These are phyloP conservation scores for Debaryomyces prosopidis DNA, from an alignment of 805 yeast species.

Conservation along the genomic window DNA sequence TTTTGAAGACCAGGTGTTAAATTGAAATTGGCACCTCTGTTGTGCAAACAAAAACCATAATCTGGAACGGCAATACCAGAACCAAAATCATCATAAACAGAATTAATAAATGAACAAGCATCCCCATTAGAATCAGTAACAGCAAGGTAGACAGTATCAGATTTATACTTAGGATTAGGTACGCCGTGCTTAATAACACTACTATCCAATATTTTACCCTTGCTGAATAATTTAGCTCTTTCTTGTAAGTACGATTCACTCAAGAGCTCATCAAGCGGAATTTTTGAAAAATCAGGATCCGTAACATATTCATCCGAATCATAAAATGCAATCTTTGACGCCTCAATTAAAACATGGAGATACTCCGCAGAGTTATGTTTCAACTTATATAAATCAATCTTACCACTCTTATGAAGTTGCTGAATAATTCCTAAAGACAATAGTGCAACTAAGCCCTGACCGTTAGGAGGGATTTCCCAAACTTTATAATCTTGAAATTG, in stretches of 20 bases:
- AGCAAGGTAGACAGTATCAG: constrained; percentile 73
- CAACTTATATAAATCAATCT: constrained; percentile 40
- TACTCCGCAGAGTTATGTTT: constrained; percentile 72
- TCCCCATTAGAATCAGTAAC: constrained; percentile 70
- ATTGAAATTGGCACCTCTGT: constrained; percentile 76
- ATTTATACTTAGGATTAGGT: constrained; percentile 56
- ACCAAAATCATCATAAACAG: constrained; percentile 71
- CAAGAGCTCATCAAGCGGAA: constrained; percentile 44
- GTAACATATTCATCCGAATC: constrained; percentile 75
- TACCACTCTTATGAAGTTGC: constrained; percentile 48
- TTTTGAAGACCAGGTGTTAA: constrained; percentile 58
- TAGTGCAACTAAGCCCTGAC: constrained; percentile 77
- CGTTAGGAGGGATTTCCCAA: constrained; percentile 86
- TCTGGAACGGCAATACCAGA: constrained; percentile 65
- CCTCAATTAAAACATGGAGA: constrained; percentile 67
- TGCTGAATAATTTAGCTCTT: constrained; percentile 49
- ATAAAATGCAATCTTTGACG: constrained; percentile 68
- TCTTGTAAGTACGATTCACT: constrained; percentile 48
- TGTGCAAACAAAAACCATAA: constrained; percentile 69
- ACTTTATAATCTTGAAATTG: constrained; percentile 52
- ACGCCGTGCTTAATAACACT: constrained; percentile 48
- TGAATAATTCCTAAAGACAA: constrained; percentile 67
- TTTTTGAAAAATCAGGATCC: constrained; percentile 50
- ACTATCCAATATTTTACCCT: constrained; percentile 41
- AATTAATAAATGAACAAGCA: constrained; percentile 79